phyloP scores from a whole-genome alignment of 148 eudicot species.

The Heliosperma pusillum region DNA sequence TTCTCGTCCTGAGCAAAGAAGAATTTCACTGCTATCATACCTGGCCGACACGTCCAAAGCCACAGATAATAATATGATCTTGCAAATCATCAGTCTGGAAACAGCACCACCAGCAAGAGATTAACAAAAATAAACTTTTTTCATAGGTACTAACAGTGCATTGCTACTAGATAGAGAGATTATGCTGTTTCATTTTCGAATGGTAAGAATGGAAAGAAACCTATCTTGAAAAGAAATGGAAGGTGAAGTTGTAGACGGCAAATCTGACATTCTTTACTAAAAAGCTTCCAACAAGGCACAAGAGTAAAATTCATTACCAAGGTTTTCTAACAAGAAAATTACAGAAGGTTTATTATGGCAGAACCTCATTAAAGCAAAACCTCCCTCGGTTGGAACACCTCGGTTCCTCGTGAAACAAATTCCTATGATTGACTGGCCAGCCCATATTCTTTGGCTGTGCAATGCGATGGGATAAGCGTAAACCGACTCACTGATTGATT shows the following conservation, averaged over 20 bases:
- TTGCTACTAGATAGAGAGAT: background rate
- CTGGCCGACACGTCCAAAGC: conserved; percentile 99
- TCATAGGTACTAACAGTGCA: conserved; percentile 2
- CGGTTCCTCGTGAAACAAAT: background rate
- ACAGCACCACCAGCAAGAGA: conserved; percentile 18
- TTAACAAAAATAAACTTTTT: conserved; percentile 7
- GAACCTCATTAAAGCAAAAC: background rate
- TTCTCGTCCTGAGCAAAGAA: background rate
- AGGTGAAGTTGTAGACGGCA: background rate
- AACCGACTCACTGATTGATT: too few species aligned
- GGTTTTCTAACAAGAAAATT: background rate
- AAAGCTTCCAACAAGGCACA: background rate
- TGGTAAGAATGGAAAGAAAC: background rate
- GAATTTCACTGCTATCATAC: conserved; percentile 27
- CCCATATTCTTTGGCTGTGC: too few species aligned
- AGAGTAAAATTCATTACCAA: too few species aligned
- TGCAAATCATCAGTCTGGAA: conserved; percentile 97
- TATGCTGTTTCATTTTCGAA: background rate
- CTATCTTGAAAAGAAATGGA: background rate
- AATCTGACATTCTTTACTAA: background rate
- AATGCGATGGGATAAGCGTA: too few species aligned
- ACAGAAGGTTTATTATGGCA: background rate
- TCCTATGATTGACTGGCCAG: background rate
- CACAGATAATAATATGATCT: conserved; percentile 94
- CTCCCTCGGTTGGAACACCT: background rate